Base-by-base conservation (phyloP, 495 filamentous ascomycete species). In the Glutinoglossum americanum region DNA sequence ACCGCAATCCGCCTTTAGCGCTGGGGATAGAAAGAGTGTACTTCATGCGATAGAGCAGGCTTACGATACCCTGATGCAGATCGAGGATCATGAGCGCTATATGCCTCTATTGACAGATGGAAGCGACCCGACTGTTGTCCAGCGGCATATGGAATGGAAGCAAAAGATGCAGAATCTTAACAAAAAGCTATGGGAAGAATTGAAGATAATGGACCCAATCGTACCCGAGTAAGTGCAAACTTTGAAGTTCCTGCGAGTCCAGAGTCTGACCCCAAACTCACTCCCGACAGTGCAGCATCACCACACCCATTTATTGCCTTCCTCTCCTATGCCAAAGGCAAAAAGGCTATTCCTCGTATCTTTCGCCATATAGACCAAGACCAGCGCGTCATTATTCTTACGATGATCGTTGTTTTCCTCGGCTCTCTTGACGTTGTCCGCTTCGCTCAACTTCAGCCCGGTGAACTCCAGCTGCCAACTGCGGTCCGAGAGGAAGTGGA, bases 231-330 rank as follows among this genome's bases (percentile, higher is more conserved):
- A 63, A 53, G 49, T 13, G n/a, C 26, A 28, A 11, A 49, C 2
- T 25, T 41, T 32, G 8, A 33, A 13, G 15, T 28, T 15, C 10
- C 41, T 45, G n/a, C n/a, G 17, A 10, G 19, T 45, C 41, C 17
- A 4, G 17, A 6, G 17, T 45, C 19, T 1, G 32, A 39, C 13
- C 55, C 33, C 55, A 41, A 61, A 32, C 25, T 53, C 45, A 60
- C 41, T 23, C 30, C 7, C 26, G 25, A 17, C n/a, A 70, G 69
- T 53, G 66, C 78, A 13, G 77, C 80, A 13, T 74, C 74, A 5
- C 78, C 87, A 1, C 93, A 99, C 66, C 92, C 92, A 0, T 99
- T 99, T 74, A 95, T 99, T 63, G 85, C 87, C 32, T 88, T 99
- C 65, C 77, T 99, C 15, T 90, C 89, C 6, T 94, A 89, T 66